Conservation (phyloP, 257 asterid species). For the Petrea volubilis region DNA sequence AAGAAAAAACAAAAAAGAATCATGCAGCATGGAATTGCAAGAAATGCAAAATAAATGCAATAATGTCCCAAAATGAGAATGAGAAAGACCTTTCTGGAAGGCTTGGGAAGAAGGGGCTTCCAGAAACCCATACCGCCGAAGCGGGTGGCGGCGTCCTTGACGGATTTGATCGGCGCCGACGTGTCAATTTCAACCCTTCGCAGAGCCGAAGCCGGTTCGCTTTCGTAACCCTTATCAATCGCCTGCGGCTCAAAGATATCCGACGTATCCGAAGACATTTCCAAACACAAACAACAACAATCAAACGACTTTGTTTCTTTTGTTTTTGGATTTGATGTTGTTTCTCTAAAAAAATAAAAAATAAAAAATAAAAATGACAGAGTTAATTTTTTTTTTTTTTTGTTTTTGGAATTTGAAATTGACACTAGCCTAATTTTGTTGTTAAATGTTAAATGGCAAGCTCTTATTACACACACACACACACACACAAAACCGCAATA, state of each 20-base stretch:
- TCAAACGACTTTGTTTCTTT: too few relatives aligned
- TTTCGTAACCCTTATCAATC: slow-evolving; percentile 16
- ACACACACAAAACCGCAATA: too few relatives aligned
- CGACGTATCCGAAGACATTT: slow-evolving; percentile 28
- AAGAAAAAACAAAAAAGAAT: neutral
- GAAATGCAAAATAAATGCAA: neutral
- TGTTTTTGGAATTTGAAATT: too few relatives aligned
- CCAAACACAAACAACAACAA: neutral
- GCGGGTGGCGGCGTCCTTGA: slow-evolving; percentile 79
- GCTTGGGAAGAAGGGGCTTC: slow-evolving; percentile 63
- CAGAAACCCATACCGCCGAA: slow-evolving; percentile 96
- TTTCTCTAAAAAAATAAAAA: too few relatives aligned
- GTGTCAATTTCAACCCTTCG: slow-evolving; percentile 81
- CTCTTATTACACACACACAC: too few relatives aligned
- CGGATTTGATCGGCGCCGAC: slow-evolving; percentile 92
- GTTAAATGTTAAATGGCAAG: too few relatives aligned
- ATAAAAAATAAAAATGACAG: too few relatives aligned
- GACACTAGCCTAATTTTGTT: too few relatives aligned
- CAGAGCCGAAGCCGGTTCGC: slow-evolving; percentile 15
- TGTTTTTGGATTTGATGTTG: too few relatives aligned
- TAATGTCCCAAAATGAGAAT: neutral
- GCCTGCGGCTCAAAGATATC: slow-evolving; percentile 21
- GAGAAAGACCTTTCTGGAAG: slow-evolving; percentile 7
- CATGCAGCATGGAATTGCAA: neutral
- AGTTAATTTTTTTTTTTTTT: too few relatives aligned